phyloP scores from a whole-genome alignment of 768 basidiomycete species.

The Lepiota subincarnata region DNA sequence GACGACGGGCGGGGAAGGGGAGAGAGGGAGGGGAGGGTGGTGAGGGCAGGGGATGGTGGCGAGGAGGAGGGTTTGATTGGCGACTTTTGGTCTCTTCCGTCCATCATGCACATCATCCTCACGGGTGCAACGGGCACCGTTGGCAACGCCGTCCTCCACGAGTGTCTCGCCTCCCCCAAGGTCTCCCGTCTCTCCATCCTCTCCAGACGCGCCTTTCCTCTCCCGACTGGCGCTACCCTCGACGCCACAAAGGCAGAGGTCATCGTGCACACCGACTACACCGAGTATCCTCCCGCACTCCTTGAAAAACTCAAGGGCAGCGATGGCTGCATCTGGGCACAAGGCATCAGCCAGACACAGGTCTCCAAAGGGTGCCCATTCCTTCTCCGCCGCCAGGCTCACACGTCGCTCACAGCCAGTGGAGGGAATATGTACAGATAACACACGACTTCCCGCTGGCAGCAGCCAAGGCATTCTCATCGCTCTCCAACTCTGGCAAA shows the following conservation, averaged over 20 bases:
- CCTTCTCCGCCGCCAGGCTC: background rate
- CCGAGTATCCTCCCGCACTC: conserved; percentile 15
- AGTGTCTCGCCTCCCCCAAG: conserved; percentile 19
- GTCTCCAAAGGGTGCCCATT: conserved; percentile 22
- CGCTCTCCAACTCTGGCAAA: conserved; percentile 14
- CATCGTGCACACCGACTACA: conserved; percentile 21
- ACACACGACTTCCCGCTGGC: conserved; percentile 25
- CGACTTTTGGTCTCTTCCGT: background rate
- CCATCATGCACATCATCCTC: conserved; percentile 25
- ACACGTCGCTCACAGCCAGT: background rate
- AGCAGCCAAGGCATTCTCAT: conserved; percentile 20
- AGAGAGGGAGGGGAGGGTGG: background rate
- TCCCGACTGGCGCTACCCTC: conserved; percentile 14
- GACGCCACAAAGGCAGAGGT: conserved; percentile 19
- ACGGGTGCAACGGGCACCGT: conserved; percentile 22
- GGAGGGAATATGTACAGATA: conserved; percentile 21
- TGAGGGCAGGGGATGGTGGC: too few species aligned
- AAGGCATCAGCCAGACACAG: conserved; percentile 21
- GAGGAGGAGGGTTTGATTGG: too few species aligned
- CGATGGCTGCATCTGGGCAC: conserved; percentile 24
- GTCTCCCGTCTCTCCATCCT: conserved; percentile 25
- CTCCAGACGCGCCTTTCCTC: conserved; percentile 6
- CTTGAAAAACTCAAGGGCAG: conserved; percentile 19
- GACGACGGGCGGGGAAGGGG: background rate
- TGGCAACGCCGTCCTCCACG: conserved; percentile 19